Percentiles rank a stretch among this genome's conserved stretches.
These are phyloP conservation scores for Barnettozyma californica DNA, from an alignment of 805 yeast species.

Conservation along the genomic window DNA sequence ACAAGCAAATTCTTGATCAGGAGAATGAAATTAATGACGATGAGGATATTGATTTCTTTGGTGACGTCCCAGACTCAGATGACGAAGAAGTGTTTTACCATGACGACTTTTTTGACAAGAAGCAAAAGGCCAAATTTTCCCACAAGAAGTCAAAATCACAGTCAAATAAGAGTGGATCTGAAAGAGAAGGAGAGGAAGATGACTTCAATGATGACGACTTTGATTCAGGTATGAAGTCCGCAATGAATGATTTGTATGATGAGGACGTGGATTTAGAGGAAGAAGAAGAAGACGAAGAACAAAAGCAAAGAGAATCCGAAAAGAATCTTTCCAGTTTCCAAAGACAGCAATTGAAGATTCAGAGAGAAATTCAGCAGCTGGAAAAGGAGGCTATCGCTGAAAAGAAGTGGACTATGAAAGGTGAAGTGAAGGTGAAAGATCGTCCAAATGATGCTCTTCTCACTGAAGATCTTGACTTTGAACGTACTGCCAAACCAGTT, in stretches of 20 bases:
- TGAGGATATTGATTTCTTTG: constrained; percentile 48
- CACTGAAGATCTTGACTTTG: constrained; percentile 81
- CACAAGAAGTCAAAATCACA: not conserved
- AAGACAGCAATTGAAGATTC: constrained; percentile 72
- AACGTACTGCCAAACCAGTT: constrained; percentile 90
- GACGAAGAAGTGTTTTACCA: constrained; percentile 34
- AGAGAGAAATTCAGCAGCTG: constrained; percentile 67
- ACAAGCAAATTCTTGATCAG: constrained; percentile 62
- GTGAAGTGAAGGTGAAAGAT: constrained; percentile 79
- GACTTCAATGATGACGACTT: constrained; percentile 55
- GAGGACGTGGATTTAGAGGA: constrained; percentile 41
- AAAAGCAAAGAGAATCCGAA: constrained; percentile 20
- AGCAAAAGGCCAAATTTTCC: constrained; percentile 5
- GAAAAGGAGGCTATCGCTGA: constrained; percentile 88
- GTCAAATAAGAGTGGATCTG: constrained; percentile 24
- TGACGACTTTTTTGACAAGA: constrained; percentile 56
- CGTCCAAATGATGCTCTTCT: constrained; percentile 83
- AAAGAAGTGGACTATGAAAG: constrained; percentile 91
- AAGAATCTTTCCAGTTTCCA: constrained; percentile 67
- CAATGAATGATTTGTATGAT: constrained; percentile 32
- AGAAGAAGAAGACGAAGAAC: constrained; percentile 30
- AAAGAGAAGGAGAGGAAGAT: constrained; percentile 40
- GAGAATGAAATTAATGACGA: constrained; percentile 39
- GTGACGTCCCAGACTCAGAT: constrained; percentile 46
- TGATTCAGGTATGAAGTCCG: constrained; percentile 54